Evolutionary conservation across 495 filamentous ascomycete species (phyloP).

Genomic region (Hypoxylon lienhwacheense): DNA sequence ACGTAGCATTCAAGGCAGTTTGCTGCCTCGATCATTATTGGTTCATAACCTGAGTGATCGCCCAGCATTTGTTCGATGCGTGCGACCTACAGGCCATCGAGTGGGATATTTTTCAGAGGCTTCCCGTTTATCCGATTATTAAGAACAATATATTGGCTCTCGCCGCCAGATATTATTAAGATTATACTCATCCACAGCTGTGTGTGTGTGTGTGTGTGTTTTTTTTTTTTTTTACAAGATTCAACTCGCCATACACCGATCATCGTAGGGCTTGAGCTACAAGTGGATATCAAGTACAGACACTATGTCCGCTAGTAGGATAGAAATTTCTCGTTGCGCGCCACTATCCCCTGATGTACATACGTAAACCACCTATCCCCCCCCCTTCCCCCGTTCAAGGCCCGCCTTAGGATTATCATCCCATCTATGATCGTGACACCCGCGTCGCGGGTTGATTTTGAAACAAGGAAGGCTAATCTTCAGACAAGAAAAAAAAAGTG

Average conservation of each 20-base stretch:
- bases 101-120: slow-evolving; percentile 9
- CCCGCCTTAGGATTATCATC: slow-evolving; percentile 14
- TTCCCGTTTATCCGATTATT: slow-evolving; percentile 24
- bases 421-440: slow-evolving; percentile 21
- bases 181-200: no score
- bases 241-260: not conserved
- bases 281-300: not conserved
- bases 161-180: not conserved
- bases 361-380: slow-evolving; percentile 2
- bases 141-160: not conserved
- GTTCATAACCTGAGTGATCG: slow-evolving; percentile 15
- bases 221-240: no score
- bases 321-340: slow-evolving; percentile 5
- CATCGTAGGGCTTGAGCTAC: slow-evolving; percentile 10
- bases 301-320: slow-evolving; percentile 5
- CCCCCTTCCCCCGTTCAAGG: not conserved
- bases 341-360: slow-evolving; percentile 1
- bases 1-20: slow-evolving; percentile 33
- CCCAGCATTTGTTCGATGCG: slow-evolving; percentile 7
- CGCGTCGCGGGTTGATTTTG: slow-evolving; percentile 21
- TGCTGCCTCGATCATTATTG: slow-evolving; percentile 21
- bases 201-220: no score
- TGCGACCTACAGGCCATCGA: slow-evolving; percentile 12
- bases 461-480: slow-evolving; percentile 7
- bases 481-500: not conserved